Percentiles rank a stretch among this genome's conserved stretches.
These are phyloP conservation scores for Zancudomyces culisetae DNA, from an alignment of 371 early-diverging fungal species.

Conservation along the genomic window DNA sequence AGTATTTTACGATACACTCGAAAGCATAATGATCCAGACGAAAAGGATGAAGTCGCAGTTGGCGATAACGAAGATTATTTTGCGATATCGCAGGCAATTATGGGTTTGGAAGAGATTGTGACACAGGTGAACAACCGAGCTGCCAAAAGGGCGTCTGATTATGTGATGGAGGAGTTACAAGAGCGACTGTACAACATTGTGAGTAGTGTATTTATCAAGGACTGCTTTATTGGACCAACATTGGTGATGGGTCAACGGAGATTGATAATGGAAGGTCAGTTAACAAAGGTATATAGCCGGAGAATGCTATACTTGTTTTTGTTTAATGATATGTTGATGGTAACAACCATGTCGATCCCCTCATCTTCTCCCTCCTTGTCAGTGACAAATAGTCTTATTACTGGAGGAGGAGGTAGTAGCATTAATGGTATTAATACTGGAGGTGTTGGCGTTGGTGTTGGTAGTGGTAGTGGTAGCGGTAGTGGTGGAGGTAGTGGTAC, in stretches of 20 bases:
- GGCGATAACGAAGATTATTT: slow-evolving; percentile 59
- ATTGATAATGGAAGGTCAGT: slow-evolving; percentile 59
- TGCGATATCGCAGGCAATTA: slow-evolving; percentile 42
- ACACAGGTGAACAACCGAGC: slow-evolving; percentile 63
- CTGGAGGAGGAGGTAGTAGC: no score
- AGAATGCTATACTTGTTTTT: slow-evolving; percentile 63
- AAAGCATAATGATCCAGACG: no score
- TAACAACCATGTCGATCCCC: no score
- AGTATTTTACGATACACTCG: slow-evolving; percentile 75
- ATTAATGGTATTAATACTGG: background rate
- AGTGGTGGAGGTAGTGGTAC: background rate
- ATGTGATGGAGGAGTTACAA: slow-evolving; percentile 48
- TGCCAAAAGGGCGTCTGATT: slow-evolving; percentile 45
- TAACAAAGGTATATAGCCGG: slow-evolving; percentile 66
- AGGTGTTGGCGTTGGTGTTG: background rate
- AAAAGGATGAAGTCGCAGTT: no score
- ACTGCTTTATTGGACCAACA: slow-evolving; percentile 38
- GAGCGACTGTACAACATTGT: slow-evolving; percentile 27
- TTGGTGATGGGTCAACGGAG: slow-evolving; percentile 39
- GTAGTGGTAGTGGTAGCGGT: background rate
- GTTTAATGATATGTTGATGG: slow-evolving; percentile 70
- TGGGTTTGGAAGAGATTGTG: slow-evolving; percentile 42
- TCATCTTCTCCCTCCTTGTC: no score
- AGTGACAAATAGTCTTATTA: no score
- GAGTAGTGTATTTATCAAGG: no score